A percentile compares a stretch with the other conserved stretches of the same genome.
Conservation (phyloP, 306 rosid species). For the Trichosanthes cucumerina region DNA sequence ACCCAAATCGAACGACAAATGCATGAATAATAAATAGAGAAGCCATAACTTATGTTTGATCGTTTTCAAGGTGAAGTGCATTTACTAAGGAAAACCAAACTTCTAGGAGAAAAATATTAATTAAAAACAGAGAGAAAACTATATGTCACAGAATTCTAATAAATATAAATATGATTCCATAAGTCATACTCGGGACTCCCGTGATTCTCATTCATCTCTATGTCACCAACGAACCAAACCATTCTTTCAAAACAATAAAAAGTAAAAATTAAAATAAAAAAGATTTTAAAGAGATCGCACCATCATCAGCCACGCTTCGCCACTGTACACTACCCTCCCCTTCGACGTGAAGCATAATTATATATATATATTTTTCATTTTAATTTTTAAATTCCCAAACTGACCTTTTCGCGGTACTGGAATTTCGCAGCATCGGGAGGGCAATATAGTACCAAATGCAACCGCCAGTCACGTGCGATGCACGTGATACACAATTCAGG, state of each 20-base stretch:
- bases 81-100: background rate
- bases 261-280: background rate
- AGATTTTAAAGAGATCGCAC: background rate
- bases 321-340: slow-evolving; percentile 32
- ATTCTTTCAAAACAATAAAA: slow-evolving; percentile 7
- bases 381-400: slow-evolving; percentile 11
- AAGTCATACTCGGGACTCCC: slow-evolving; percentile 34
- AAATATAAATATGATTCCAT: slow-evolving; percentile 1
- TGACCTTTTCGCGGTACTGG: background rate
- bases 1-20: background rate
- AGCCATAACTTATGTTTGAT: background rate
- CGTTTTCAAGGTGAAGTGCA: slow-evolving; percentile 4
- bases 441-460: background rate
- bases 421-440: background rate
- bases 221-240: slow-evolving; percentile 25
- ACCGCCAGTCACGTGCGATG: background rate
- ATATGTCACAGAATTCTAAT: background rate
- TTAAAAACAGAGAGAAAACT: background rate
- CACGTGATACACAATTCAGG: background rate
- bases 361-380: slow-evolving; percentile 9
- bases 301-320: slow-evolving; percentile 16
- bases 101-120: background rate
- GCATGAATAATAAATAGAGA: background rate
- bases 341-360: slow-evolving; percentile 30
- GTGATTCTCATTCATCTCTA: slow-evolving; percentile 52